Evolutionary conservation across 257 asterid genomes (phyloP).

Genomic region (Verbena officinalis): DNA sequence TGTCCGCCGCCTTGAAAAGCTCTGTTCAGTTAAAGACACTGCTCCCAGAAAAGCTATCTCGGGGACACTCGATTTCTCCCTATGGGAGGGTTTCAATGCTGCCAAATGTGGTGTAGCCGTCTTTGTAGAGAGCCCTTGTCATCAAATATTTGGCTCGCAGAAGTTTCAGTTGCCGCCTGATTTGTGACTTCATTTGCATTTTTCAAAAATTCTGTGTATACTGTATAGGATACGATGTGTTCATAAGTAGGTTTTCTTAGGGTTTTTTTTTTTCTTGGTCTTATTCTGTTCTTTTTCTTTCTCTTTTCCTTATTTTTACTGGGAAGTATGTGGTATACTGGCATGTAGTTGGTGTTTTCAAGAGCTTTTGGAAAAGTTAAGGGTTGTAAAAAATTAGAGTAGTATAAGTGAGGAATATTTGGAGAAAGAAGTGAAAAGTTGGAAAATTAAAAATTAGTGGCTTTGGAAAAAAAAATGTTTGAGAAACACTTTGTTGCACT

Average conservation of each 20-base stretch:
- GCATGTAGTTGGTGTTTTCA: no score
- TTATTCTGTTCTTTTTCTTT: neutral
- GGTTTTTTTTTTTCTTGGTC: neutral
- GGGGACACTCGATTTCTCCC: conserved; percentile 52
- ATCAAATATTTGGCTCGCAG: conserved; percentile 75
- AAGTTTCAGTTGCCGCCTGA: conserved; percentile 57
- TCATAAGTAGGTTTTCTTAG: neutral
- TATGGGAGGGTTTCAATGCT: conserved; percentile 79
- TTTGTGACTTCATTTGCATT: conserved; percentile 26
- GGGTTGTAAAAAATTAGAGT: no score
- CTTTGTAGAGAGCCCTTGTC: conserved; percentile 57
- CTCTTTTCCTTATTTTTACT: neutral
- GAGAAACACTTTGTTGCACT: no score
- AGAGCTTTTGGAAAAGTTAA: no score
- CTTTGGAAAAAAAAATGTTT: no score
- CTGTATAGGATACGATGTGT: conserved; percentile 14
- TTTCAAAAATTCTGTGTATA: neutral
- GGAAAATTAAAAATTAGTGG: no score
- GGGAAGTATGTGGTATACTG: neutral
- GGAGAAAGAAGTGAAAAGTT: no score
- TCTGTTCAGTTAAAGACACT: conserved; percentile 62
- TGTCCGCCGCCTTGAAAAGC: conserved; percentile 74
- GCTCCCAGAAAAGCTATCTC: conserved; percentile 55
- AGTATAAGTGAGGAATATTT: no score
- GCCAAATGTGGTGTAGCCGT: conserved; percentile 70